Percentiles rank a stretch among this genome's conserved stretches.
These are phyloP conservation scores for Chaetothyriales sp. DNA, from an alignment of 2,329 filamentous ascomycete genomes.

Conservation along the genomic window DNA sequence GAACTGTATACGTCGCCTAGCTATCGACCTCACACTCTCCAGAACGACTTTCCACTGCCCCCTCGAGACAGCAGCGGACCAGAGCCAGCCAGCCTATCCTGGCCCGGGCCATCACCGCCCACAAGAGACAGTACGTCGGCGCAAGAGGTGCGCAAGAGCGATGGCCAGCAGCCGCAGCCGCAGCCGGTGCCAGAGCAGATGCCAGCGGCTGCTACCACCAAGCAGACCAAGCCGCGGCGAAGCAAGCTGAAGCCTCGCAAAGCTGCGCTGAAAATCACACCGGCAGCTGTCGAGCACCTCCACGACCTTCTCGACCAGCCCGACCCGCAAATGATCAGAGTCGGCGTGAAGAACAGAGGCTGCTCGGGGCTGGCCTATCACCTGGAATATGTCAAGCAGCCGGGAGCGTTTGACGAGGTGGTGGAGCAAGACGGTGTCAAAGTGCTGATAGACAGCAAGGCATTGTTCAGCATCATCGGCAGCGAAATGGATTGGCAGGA, in stretches of 20 bases:
- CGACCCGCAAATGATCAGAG: constrained; percentile 81
- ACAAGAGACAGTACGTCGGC: background rate
- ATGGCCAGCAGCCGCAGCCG: background rate
- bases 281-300: constrained; percentile 66
- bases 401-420: constrained; percentile 74
- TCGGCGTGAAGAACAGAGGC: constrained; percentile 85
- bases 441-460: constrained; percentile 93
- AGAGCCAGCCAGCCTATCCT: constrained; percentile 39
- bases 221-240: constrained; percentile 24
- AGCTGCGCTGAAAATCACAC: constrained; percentile 77
- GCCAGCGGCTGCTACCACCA: background rate
- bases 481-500: constrained; percentile 99
- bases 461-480: constrained; percentile 92
- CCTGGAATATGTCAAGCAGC: constrained; percentile 87
- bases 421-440: constrained; percentile 94
- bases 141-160: background rate
- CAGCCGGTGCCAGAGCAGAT: background rate
- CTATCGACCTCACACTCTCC: constrained; percentile 48
- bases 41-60: constrained; percentile 39
- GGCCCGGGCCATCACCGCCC: constrained; percentile 32
- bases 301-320: constrained; percentile 66
- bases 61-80: constrained; percentile 45
- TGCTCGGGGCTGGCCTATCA: constrained; percentile 91
- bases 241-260: constrained; percentile 67
- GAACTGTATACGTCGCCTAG: constrained; percentile 45